Conservation (phyloP, 768 basidiomycete genomes). For the Suillus plorans region DNA sequence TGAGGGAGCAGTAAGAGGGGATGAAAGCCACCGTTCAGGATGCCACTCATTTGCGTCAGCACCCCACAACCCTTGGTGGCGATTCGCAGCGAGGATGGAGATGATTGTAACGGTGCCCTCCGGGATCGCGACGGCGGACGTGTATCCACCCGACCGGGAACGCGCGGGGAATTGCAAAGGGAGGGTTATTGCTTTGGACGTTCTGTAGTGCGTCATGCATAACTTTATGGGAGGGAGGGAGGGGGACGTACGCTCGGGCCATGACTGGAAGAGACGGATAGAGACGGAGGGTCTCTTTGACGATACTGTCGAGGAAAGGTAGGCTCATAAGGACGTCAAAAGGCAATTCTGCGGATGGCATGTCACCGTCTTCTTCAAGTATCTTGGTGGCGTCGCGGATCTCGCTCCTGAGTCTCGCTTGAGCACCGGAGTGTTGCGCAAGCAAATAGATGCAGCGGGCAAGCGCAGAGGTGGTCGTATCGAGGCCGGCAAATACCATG, state of each 20-base stretch:
- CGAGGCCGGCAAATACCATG: constrained; percentile 43
- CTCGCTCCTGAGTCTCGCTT: constrained; percentile 40
- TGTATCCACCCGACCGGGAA: constrained; percentile 35
- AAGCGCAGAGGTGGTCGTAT: constrained; percentile 44
- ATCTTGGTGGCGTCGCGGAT: constrained; percentile 22
- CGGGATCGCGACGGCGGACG: constrained; percentile 13
- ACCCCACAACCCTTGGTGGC: constrained; percentile 45
- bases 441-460: constrained; percentile 37
- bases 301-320: constrained; percentile 38
- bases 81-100: constrained; percentile 38
- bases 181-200: constrained; percentile 35
- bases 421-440: constrained; percentile 35
- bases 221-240: not conserved
- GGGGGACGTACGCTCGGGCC: constrained; percentile 23
- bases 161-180: constrained; percentile 38
- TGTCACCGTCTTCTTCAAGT: not conserved
- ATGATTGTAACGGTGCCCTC: constrained; percentile 37
- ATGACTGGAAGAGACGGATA: constrained; percentile 20
- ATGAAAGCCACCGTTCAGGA: constrained; percentile 48
- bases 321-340: constrained; percentile 39
- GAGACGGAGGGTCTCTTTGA: constrained; percentile 41
- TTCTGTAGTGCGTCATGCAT: constrained; percentile 23
- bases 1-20: constrained; percentile 31
- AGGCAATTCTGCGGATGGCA: constrained; percentile 20
- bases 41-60: constrained; percentile 47